Evolutionary conservation across 2,329 filamentous ascomycete genomes (phyloP).

Genomic region (Exophiala sideris): DNA sequence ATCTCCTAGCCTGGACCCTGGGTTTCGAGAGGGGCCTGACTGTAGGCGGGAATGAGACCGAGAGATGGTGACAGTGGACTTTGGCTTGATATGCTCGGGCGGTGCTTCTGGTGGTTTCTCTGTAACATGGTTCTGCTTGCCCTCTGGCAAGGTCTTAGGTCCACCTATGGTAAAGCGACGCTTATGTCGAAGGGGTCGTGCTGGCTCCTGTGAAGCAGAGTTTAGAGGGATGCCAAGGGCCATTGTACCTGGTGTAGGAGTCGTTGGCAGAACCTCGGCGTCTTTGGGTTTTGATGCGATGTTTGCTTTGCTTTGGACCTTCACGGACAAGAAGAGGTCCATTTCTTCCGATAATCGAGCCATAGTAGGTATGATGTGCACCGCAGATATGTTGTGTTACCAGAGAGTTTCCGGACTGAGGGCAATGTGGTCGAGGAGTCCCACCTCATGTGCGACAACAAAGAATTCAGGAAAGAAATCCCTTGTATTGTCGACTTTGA

Average conservation of each 20-base stretch:
- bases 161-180: slow-evolving; percentile 7
- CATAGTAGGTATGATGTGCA: not conserved
- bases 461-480: slow-evolving; percentile 7
- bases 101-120: not conserved
- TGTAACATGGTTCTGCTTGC: not conserved
- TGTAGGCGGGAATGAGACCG: not conserved
- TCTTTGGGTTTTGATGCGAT: not conserved
- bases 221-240: not conserved
- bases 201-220: not conserved
- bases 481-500: not conserved
- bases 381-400: no score
- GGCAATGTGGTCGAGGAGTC: not conserved
- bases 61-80: not conserved
- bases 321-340: slow-evolving; percentile 1
- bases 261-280: not conserved
- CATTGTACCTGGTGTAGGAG: not conserved
- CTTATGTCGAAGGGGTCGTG: not conserved
- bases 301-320: not conserved
- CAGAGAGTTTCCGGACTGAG: not conserved
- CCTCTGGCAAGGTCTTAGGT: not conserved
- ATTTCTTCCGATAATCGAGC: not conserved
- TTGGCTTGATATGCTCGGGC: not conserved
- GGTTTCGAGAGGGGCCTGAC: no score
- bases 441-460: not conserved
- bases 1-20: no score